A percentile compares a stretch with the other conserved stretches of the same genome.
These are phyloP conservation scores for Coccinonectria pachysandricola DNA, from an alignment of 2,329 filamentous ascomycete species.

Conservation along the genomic window DNA sequence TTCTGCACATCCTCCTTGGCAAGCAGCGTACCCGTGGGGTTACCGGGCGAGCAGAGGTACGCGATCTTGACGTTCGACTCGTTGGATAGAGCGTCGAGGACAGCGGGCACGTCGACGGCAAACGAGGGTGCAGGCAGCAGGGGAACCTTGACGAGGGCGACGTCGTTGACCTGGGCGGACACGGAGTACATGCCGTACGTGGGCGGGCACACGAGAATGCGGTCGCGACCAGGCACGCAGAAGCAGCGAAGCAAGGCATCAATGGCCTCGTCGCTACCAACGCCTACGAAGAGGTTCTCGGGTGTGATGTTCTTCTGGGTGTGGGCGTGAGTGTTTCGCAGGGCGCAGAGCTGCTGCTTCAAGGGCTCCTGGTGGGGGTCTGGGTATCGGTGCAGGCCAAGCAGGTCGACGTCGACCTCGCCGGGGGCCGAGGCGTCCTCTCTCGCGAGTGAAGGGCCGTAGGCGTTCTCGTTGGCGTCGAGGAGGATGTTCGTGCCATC, in stretches of 20 bases:
- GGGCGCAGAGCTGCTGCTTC: slow-evolving; percentile 75
- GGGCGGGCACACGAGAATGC: slow-evolving; percentile 87
- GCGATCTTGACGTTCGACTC: slow-evolving; percentile 66
- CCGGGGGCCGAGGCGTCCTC: slow-evolving; percentile 54
- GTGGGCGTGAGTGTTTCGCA: slow-evolving; percentile 80
- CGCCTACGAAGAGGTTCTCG: slow-evolving; percentile 84
- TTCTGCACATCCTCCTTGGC: slow-evolving; percentile 61
- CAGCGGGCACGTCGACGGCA: slow-evolving; percentile 58
- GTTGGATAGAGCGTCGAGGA: slow-evolving; percentile 53
- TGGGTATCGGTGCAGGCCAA: slow-evolving; percentile 89
- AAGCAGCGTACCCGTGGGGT: slow-evolving; percentile 77
- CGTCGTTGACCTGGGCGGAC: slow-evolving; percentile 87
- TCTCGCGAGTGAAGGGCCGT: slow-evolving; percentile 63
- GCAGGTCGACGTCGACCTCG: slow-evolving; percentile 80
- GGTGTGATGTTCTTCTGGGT: slow-evolving; percentile 63
- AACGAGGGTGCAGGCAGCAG: slow-evolving; percentile 64
- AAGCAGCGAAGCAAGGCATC: slow-evolving; percentile 90
- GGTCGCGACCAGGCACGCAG: slow-evolving; percentile 76
- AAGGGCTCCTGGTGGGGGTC: slow-evolving; percentile 87
- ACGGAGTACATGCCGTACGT: slow-evolving; percentile 99
- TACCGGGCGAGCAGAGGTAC: slow-evolving; percentile 91
- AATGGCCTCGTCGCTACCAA: slow-evolving; percentile 94
- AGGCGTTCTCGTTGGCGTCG: slow-evolving; percentile 97
- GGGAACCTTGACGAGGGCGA: slow-evolving; percentile 77
- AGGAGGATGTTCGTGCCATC: slow-evolving; percentile 92